These are phyloP conservation scores for Cylindrotheca closterium DNA, from an alignment of 108 stramenopile species.

Conservation along the genomic window DNA sequence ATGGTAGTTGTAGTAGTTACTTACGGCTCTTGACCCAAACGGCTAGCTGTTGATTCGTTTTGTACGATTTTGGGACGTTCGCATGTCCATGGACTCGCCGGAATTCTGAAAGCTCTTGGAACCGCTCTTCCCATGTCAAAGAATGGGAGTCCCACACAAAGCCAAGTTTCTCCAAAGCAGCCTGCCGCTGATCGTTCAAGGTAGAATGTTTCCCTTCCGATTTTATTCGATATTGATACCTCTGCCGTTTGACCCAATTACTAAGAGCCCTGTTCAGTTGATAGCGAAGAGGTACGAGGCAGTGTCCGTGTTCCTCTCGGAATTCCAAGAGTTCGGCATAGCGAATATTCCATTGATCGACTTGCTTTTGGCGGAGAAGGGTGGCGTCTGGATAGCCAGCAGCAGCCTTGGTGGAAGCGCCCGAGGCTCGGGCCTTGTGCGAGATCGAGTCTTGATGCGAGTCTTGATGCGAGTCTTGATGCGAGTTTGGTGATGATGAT, in stretches of 20 bases:
- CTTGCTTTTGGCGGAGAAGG: neutral
- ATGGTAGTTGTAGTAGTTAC: no score
- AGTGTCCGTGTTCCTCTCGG: slow-evolving; percentile 30
- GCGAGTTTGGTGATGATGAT: slow-evolving; percentile 2
- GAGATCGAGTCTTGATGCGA: slow-evolving; percentile 1
- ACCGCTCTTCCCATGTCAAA: slow-evolving; percentile 24
- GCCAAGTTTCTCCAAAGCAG: slow-evolving; percentile 16
- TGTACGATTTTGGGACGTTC: slow-evolving; percentile 16
- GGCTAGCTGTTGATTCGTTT: slow-evolving; percentile 8
- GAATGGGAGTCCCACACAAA: slow-evolving; percentile 37
- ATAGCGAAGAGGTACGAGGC: slow-evolving; percentile 29
- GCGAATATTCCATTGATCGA: slow-evolving; percentile 34
- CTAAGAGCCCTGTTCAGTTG: slow-evolving; percentile 13
- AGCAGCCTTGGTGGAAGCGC: neutral
- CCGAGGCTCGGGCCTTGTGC: neutral
- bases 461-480: no score
- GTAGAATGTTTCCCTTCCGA: slow-evolving; percentile 11
- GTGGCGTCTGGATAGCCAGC: neutral
- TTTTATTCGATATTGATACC: slow-evolving; percentile 22
- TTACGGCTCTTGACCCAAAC: slow-evolving; percentile 12
- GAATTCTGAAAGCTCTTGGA: slow-evolving; percentile 13
- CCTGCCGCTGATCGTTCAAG: slow-evolving; percentile 27
- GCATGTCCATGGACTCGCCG: slow-evolving; percentile 15
- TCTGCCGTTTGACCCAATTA: slow-evolving; percentile 24
- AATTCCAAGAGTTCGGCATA: slow-evolving; percentile 38